phyloP scores from a whole-genome alignment of 148 eudicot species.

The Rhododendron ferrugineum region DNA sequence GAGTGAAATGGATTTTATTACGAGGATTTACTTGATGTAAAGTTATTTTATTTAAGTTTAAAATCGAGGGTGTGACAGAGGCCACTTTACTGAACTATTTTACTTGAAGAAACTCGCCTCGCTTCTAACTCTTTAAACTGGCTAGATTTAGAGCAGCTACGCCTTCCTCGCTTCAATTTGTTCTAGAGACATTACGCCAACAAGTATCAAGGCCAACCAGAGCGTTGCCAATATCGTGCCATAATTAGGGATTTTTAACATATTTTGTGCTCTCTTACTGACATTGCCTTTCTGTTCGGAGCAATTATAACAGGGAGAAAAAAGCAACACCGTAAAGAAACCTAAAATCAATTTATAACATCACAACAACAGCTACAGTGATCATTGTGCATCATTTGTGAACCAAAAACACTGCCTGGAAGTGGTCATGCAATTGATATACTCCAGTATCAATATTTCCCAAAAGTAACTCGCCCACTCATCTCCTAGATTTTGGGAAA shows the following conservation, averaged over 20 bases:
- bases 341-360: neutral
- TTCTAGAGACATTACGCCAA: no score
- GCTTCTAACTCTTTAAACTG: conserved; percentile 95
- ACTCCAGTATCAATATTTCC: neutral
- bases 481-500: neutral
- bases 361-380: neutral
- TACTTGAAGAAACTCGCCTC: conserved; percentile 65
- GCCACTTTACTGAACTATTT: no score
- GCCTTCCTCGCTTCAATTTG: no score
- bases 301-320: neutral
- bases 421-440: neutral
- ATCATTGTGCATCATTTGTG: neutral
- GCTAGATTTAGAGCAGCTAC: conserved; percentile 37
- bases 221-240: neutral
- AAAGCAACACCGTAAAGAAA: neutral
- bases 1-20: no score
- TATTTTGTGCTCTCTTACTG: neutral
- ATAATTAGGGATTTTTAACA: neutral
- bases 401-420: neutral
- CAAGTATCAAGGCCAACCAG: neutral
- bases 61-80: no score
- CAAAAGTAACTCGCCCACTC: neutral
- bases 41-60: no score
- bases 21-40: no score
- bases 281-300: neutral